Evolutionary conservation across 1,284 basidiomycete genomes (phyloP).

Genomic region (Termitomyces sp.): DNA sequence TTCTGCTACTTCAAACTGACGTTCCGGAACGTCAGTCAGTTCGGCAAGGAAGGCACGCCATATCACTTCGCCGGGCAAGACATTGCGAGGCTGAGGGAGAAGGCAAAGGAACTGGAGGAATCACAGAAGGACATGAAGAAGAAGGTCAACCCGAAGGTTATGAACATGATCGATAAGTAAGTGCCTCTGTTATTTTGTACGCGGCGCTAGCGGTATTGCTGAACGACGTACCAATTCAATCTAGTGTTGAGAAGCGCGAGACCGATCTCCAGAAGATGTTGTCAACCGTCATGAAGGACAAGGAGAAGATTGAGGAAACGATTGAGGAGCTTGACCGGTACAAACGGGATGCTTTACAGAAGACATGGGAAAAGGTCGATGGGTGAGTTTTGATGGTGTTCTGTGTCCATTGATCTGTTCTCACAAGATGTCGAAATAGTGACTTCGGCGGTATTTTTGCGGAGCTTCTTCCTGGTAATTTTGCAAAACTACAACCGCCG

Average conservation of each 20-base stretch:
- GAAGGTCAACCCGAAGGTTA: constrained; percentile 93
- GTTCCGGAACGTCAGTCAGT: constrained; percentile 43
- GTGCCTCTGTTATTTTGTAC: constrained; percentile 19
- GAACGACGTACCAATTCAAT: background rate
- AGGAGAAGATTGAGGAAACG: constrained; percentile 93
- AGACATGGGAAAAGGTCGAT: constrained; percentile 96
- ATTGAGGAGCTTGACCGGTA: constrained; percentile 92
- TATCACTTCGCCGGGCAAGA: constrained; percentile 85
- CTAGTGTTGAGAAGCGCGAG: constrained; percentile 94
- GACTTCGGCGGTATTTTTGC: constrained; percentile 98
- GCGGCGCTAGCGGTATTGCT: background rate
- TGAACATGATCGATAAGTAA: constrained; percentile 94
- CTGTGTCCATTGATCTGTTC: background rate
- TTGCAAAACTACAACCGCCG: constrained; percentile 91
- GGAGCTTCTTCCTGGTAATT: constrained; percentile 94
- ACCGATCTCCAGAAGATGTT: constrained; percentile 84
- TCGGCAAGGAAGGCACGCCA: constrained; percentile 76
- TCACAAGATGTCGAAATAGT: constrained; percentile 33
- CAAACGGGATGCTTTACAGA: constrained; percentile 89
- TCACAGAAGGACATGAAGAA: constrained; percentile 88
- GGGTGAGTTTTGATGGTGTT: constrained; percentile 43
- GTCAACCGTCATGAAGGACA: constrained; percentile 87
- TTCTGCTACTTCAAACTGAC: background rate
- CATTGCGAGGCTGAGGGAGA: constrained; percentile 57
- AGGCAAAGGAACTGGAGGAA: constrained; percentile 74